A percentile compares a stretch with the other conserved stretches of the same genome.
These are phyloP conservation scores for Fraxinus nigra DNA, from an alignment of 305 asterid species.

Conservation along the genomic window DNA sequence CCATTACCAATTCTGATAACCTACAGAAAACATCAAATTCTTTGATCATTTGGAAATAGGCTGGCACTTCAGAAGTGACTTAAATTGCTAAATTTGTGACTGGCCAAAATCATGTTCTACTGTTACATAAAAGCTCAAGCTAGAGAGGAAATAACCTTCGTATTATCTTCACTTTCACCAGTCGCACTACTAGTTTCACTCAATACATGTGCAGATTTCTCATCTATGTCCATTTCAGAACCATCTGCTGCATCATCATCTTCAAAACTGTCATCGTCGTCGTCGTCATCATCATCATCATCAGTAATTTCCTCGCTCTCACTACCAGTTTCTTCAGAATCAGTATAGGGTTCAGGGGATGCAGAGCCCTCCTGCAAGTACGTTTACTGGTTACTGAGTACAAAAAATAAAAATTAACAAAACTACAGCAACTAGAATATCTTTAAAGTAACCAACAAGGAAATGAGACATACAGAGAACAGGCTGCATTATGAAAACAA, in stretches of 20 bases:
- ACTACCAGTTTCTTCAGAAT: conserved; percentile 85
- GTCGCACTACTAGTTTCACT: conserved; percentile 43
- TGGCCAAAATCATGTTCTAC: conserved; percentile 1
- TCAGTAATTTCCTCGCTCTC: conserved; percentile 90
- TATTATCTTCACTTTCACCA: conserved; percentile 38
- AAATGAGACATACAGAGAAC: not conserved
- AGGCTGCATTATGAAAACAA: not conserved
- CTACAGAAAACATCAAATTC: conserved; percentile 2
- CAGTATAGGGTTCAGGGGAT: conserved; percentile 82
- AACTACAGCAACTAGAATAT: conserved; percentile 3
- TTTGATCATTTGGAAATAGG: not conserved
- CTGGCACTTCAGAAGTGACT: conserved; percentile 5
- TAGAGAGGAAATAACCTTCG: conserved; percentile 48
- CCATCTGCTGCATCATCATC: conserved; percentile 45
- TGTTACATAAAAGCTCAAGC: conserved; percentile 22
- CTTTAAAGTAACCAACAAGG: not conserved
- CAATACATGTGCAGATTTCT: conserved; percentile 55
- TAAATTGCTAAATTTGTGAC: conserved; percentile 3
- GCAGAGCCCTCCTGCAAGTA: conserved; percentile 69
- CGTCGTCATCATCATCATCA: conserved; percentile 61
- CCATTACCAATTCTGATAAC: not conserved
- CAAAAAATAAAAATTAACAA: conserved; percentile 9
- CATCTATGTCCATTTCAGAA: conserved; percentile 55
- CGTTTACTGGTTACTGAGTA: conserved; percentile 17
- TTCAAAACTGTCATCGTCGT: conserved; percentile 34